phyloP scores from a whole-genome alignment of 1,139 yeast genomes.

The Sugiyamaella grinbergsii region DNA sequence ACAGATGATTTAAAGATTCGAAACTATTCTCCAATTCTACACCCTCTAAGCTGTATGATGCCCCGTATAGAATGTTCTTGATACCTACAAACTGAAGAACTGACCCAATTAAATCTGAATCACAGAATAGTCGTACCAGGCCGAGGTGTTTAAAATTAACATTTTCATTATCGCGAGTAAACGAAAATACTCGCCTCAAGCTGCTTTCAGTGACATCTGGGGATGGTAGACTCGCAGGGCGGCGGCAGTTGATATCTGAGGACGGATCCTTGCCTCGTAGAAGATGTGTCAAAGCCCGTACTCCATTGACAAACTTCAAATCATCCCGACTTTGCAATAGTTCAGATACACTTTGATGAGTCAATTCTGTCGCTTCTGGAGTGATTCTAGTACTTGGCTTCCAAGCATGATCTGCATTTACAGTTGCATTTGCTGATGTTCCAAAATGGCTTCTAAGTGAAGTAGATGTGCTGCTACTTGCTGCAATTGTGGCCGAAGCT shows the following conservation, averaged over 20 bases:
- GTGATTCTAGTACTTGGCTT: background rate
- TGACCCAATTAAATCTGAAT: conserved; percentile 26
- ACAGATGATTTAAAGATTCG: conserved; percentile 6
- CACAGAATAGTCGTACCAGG: conserved; percentile 23
- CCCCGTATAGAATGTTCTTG: conserved; percentile 25
- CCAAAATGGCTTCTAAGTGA: background rate
- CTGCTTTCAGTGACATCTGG: conserved; percentile 30
- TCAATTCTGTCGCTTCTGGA: background rate
- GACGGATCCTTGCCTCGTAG: conserved; percentile 28
- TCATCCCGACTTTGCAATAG: conserved; percentile 28
- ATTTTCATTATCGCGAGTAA: conserved; percentile 19
- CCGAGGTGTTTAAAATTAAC: conserved; percentile 18
- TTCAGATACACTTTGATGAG: conserved; percentile 22
- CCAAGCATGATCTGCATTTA: background rate
- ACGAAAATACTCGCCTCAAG: conserved; percentile 27
- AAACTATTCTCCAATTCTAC: conserved; percentile 19
- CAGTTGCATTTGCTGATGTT: background rate
- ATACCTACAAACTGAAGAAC: conserved; percentile 32
- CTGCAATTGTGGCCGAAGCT: background rate
- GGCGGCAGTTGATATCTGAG: conserved; percentile 21
- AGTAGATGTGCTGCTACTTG: background rate
- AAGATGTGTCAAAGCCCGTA: conserved; percentile 27
- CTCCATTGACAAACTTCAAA: conserved; percentile 28
- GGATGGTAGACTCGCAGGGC: conserved; percentile 31
- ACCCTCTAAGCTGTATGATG: conserved; percentile 23